Evolutionary conservation across 2,329 filamentous ascomycete genomes (phyloP).

Genomic region (Epichloe gansuensis): DNA sequence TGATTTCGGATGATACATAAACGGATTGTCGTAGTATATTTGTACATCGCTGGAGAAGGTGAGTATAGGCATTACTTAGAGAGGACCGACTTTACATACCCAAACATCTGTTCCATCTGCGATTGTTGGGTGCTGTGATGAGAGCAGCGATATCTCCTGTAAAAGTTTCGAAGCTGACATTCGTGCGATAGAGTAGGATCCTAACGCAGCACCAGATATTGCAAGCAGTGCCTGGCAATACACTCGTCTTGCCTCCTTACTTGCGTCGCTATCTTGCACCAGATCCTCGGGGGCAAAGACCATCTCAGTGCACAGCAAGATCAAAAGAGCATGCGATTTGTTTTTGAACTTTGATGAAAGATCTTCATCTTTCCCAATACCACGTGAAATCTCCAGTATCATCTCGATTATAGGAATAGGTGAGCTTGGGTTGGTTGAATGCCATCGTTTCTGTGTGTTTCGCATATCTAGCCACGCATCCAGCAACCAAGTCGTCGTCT

Average conservation of each 20-base stretch:
- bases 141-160: conserved; percentile 26
- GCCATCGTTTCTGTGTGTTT: conserved; percentile 26
- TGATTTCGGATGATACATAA: conserved; percentile 8
- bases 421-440: conserved; percentile 16
- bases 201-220: conserved; percentile 24
- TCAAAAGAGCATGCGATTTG: conserved; percentile 27
- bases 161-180: conserved; percentile 30
- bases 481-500: conserved; percentile 35
- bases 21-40: conserved; percentile 17
- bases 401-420: conserved; percentile 24
- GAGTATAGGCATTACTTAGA: conserved; percentile 6
- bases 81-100: conserved; percentile 17
- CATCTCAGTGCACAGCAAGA: conserved; percentile 30
- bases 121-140: conserved; percentile 18
- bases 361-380: conserved; percentile 9
- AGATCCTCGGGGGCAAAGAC: conserved; percentile 21
- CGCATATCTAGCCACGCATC: conserved; percentile 34
- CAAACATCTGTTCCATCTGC: conserved; percentile 27
- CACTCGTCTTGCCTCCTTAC: conserved; percentile 18
- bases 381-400: conserved; percentile 21
- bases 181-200: conserved; percentile 22
- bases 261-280: conserved; percentile 14
- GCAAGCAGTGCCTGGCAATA: conserved; percentile 26
- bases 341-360: conserved; percentile 13
- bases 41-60: conserved; percentile 17